These are phyloP conservation scores for Xerocomellus amylosporus DNA, from an alignment of 768 basidiomycete genomes.

Conservation along the genomic window DNA sequence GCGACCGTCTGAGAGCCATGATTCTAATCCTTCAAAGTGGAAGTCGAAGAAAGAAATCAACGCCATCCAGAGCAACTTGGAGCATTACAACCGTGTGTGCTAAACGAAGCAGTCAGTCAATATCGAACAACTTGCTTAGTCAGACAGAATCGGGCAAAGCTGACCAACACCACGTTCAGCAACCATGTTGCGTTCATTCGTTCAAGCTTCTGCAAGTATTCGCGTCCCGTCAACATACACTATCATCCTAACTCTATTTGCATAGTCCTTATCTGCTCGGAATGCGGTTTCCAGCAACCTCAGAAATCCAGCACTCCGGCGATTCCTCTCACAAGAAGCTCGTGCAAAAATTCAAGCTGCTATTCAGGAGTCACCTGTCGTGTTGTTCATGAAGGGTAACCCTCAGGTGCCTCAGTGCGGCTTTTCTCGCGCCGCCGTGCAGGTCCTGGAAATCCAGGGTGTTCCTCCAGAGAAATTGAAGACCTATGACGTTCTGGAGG, in stretches of 20 bases:
- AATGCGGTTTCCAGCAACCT: constrained; percentile 4
- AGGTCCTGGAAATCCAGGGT: constrained; percentile 82
- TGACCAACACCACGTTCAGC: background rate
- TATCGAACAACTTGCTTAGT: background rate
- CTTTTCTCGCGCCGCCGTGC: constrained; percentile 91
- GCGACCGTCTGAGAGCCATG: too few species aligned
- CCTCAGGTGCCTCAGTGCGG: constrained; percentile 86
- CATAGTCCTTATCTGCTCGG: constrained; percentile 10
- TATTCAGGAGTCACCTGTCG: constrained; percentile 72
- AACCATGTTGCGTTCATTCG: constrained; percentile 17
- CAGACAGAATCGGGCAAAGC: background rate
- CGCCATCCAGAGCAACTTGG: too few species aligned
- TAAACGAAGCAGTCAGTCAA: too few species aligned
- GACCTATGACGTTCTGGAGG: constrained; percentile 88
- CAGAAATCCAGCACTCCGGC: constrained; percentile 22
- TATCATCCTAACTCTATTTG: background rate
- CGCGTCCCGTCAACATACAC: background rate
- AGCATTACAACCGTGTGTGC: too few species aligned
- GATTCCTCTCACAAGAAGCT: constrained; percentile 62
- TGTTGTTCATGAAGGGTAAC: constrained; percentile 98
- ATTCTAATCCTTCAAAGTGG: too few species aligned
- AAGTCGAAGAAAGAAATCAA: too few species aligned
- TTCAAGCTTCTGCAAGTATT: constrained; percentile 15
- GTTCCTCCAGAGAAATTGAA: constrained; percentile 79
- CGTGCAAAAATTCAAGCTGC: constrained; percentile 69